Evolutionary conservation across 1,284 basidiomycete species (phyloP), one percentile per base, ranked within the genome.

Genomic region (Apiotrichum mycotoxinovorans): DNA sequence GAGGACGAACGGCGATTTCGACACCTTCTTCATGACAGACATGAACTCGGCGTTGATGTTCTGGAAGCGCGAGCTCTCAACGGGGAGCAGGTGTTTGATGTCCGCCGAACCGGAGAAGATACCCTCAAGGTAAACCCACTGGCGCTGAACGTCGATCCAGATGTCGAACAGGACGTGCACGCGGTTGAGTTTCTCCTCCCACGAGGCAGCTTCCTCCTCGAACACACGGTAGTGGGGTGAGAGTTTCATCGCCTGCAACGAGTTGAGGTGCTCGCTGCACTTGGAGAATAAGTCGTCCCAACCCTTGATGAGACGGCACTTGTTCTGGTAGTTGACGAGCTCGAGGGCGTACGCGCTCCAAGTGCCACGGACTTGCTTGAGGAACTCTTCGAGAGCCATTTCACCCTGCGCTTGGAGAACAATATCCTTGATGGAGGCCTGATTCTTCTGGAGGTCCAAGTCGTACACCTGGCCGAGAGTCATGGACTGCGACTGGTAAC

Each of bases 11-110:
- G 96, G 94, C 20, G 95, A 97, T 79, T 98, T 98, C 84, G 94
- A 93, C 60, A 98, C 96, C 77, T 95, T 96, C 81, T 98, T 98
- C 94, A 99, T 98, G 63, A 98, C 91, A 0, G 91, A 87, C 55
- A 98, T 81, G 80, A 99, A 99, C 74, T 99, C 96, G 45, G 91
- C 86, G 77, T 98, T 98, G 83, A 99, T 98, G 79, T 94, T 98
- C 74, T 91, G 89, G 81, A 99, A 99, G 35, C 96, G 89, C 35
- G 91, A 87, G 69, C 87, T 94, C 79, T 99, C 97, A 59, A 97
- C 89, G 0, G 97, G 97, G 9, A 99, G 85, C 20, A 99, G 86
- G 76, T 98, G 96, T 77, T 92, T 98, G 84, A 95, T 97, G 72
- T 97, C 94, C 25, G 92, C 93, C 67, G 92, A 97, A 42, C 94